phyloP scores from a whole-genome alignment of 2,329 filamentous ascomycete species.

The Talaromyces sp. region DNA sequence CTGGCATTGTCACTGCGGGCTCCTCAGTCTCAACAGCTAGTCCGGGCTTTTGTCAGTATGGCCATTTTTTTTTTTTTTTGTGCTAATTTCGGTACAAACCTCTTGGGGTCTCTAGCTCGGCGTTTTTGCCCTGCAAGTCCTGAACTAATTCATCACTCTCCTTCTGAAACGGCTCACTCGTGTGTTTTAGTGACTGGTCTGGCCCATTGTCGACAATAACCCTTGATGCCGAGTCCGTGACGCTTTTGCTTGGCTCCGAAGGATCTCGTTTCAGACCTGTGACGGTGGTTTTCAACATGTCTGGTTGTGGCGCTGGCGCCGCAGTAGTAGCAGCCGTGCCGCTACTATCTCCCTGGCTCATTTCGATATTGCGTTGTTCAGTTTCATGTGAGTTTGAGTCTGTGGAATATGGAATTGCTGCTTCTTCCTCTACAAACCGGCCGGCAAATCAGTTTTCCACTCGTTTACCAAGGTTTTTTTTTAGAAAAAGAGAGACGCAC shows the following conservation, averaged over 20 bases:
- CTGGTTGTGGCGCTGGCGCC: background rate
- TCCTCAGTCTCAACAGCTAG: background rate
- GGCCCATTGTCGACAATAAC: conserved; percentile 4
- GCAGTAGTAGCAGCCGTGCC: background rate
- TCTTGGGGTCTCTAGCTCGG: background rate
- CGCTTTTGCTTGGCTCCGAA: background rate
- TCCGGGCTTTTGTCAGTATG: background rate
- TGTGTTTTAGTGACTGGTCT: conserved; percentile 5
- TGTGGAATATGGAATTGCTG: background rate
- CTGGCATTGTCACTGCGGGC: background rate
- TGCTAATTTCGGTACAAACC: background rate
- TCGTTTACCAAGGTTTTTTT: too few relatives aligned
- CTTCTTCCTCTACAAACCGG: conserved; percentile 2
- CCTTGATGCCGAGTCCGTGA: conserved; percentile 2
- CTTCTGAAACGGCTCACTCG: conserved; percentile 5
- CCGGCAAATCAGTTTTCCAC: background rate
- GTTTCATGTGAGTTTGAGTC: background rate
- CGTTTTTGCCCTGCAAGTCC: background rate
- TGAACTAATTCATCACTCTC: conserved; percentile 7
- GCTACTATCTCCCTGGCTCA: background rate
- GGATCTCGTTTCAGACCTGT: conserved; percentile 6
- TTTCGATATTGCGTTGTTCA: conserved; percentile 7
- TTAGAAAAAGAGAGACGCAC: conserved; percentile 38
- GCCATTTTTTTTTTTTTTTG: background rate
- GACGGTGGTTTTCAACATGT: conserved; percentile 2